These are phyloP conservation scores for Erythrobasidium yunnanense DNA, from an alignment of 768 basidiomycete species.

Conservation along the genomic window DNA sequence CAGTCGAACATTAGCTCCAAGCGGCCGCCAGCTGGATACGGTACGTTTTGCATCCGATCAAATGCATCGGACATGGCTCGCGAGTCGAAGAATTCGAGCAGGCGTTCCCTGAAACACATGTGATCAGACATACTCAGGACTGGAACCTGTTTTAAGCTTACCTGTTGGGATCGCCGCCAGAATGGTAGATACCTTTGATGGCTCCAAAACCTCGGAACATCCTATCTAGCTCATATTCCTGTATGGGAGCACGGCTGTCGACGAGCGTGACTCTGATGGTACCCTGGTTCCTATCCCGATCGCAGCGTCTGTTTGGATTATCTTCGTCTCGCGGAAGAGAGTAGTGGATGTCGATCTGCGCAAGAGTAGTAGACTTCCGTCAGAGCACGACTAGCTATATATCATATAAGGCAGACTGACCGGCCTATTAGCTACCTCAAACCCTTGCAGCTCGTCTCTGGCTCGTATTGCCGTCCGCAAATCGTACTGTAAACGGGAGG, in stretches of 20 bases:
- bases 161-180: slow-evolving; percentile 32
- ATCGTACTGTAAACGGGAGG: slow-evolving; percentile 57
- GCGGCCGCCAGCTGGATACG: slow-evolving; percentile 62
- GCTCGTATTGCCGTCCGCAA: slow-evolving; percentile 85
- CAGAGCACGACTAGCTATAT: neutral
- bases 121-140: too few relatives aligned
- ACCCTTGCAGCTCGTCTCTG: slow-evolving; percentile 77
- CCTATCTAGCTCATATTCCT: slow-evolving; percentile 72
- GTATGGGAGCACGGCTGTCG: slow-evolving; percentile 58
- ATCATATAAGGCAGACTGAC: slow-evolving; percentile 49
- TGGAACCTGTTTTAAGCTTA: slow-evolving; percentile 43
- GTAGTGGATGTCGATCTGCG: slow-evolving; percentile 95
- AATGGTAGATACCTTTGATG: slow-evolving; percentile 63
- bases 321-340: slow-evolving; percentile 84
- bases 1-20: slow-evolving; percentile 80
- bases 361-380: neutral
- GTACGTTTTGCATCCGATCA: slow-evolving; percentile 67
- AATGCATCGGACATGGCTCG: slow-evolving; percentile 69
- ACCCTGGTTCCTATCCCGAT: slow-evolving; percentile 69
- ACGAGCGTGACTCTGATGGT: slow-evolving; percentile 67
- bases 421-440: slow-evolving; percentile 72
- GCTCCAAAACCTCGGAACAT: slow-evolving; percentile 84
- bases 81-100: slow-evolving; percentile 89
- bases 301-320: slow-evolving; percentile 47
- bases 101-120: slow-evolving; percentile 77